Base-by-base conservation (phyloP, 768 basidiomycete species). In the Melanogaster broomeanus region DNA sequence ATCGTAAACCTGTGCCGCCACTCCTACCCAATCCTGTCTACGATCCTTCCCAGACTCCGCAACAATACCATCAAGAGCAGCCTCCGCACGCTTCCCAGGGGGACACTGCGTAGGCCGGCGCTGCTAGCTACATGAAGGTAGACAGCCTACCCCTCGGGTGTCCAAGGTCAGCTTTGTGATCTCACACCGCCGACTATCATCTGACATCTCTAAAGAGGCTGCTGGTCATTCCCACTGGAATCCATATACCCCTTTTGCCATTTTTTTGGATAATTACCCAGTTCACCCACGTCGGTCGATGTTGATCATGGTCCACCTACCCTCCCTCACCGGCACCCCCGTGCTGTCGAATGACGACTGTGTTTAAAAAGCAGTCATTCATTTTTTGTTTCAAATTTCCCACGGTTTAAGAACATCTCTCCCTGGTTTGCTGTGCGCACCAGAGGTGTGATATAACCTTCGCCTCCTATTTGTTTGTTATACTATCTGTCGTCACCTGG, bases 1-100 rank as follows among this genome's bases (percentile, higher is more conserved):
- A 69, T 47, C 68, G 68, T 28, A 69, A 69, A 44, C 69, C 68
- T 3, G 68, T 69, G 12, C 68, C 69, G 22, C 63, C 63, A 10
- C 59, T 69, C 47, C 33, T 65, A 1, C 61, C 58, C 12, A 25
- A 44, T 18, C 58, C 63, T 0, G 27, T 60, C 9, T 56, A 62
- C 34, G 60, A 65, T 45, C 68, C 66, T 13, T 53, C 61, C 55
- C 52, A 49, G 19, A 3, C 58, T 15, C 59, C 22, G 30, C 50
- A 54, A 3, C 65, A 65, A 25, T 45, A 45, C 30, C 46, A 56
- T 37, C 50, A 51, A 12, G 56, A 57, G 27, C 49, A 38, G 39
- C n/a, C 18, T 6, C 38, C 52, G 5, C 53, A 48, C 7, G 34
- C 40, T 39, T 24, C 45, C 25, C 27, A 6, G 3, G 41, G 24